Evolutionary conservation across 2,329 filamentous ascomycete species (phyloP), one percentile per base, ranked within the genome.

Genomic region (Nothophoma quercina): DNA sequence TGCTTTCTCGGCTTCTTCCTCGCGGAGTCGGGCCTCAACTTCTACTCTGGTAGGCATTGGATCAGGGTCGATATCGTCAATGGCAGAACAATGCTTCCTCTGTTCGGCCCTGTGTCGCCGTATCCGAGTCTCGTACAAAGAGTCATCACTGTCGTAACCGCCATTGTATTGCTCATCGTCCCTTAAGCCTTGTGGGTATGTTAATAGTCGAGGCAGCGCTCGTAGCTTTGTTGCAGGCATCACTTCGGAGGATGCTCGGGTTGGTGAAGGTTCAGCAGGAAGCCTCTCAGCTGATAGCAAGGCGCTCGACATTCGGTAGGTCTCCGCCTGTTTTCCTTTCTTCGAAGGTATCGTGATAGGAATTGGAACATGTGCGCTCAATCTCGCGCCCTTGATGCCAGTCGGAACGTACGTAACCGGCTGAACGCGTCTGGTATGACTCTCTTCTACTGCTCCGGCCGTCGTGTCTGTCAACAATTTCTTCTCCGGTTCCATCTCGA

Each of bases 1-100:
- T 8, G 39, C 34, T 18, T 21, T 21, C 29, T 47, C 50, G 13
- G 33, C 30, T 15, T 67, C 60, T 46, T 67, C 65, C n/a, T 56
- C 25, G 21, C 51, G 46, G 7, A 64, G 36, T 5, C 56, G 55
- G 10, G 30, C 36, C 41, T 61, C 55, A 15, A 67, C 57, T 21
- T 60, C 53, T 15, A 29, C 23, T 18, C 56, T 53, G 1, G n/a
- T n/a, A n/a, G 61, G 42, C 16, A 43, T 18, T 55, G 33, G 12
- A 50, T 42, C 1, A n/a, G 44, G 49, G 6, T 56, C 36, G 19
- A 55, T 43, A n/a, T 50, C 38, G 13, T 53, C 41, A 12, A 51
- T 21, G 8, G 41, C 40, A 29, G 40, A 41, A 28, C 51, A 38
- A 1, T 38, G 25, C n/a, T 29, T 51, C 25, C 35, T 50, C 19